Evolutionary conservation across 2,329 filamentous ascomycete species (phyloP).

Genomic region (Cercospora sojina): DNA sequence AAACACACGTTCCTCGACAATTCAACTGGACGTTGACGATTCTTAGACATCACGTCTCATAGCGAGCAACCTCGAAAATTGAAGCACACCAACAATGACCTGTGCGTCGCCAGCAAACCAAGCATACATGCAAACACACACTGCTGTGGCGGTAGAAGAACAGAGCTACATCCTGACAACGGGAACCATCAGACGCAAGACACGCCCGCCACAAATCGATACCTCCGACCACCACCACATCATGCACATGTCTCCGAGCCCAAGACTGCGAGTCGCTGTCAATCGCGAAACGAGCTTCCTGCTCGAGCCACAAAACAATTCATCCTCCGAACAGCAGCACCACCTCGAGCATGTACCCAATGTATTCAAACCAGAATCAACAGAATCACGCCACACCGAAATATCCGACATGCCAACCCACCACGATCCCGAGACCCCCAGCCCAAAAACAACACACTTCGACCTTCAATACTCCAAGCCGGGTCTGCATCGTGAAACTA

Average conservation of each 20-base stretch:
- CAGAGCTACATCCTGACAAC: background rate
- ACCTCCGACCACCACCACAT: background rate
- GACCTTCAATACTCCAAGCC: conserved; percentile 7
- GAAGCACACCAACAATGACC: background rate
- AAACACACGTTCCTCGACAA: background rate
- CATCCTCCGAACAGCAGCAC: background rate
- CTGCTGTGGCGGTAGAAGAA: background rate
- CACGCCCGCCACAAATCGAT: background rate
- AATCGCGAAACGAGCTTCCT: conserved; percentile 4
- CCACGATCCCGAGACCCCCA: background rate
- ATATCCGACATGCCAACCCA: too few relatives aligned
- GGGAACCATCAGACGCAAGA: background rate
- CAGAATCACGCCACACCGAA: background rate
- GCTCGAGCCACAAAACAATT: background rate
- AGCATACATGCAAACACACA: background rate
- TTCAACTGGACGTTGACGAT: background rate
- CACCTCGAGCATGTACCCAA: background rate
- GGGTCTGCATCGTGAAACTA: background rate
- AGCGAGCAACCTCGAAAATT: background rate
- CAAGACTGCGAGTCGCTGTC: conserved; percentile 8
- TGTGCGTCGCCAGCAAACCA: background rate
- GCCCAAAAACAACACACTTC: conserved; percentile 1
- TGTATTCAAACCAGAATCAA: background rate
- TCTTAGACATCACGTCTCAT: background rate
- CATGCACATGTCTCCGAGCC: background rate